Evolutionary conservation across 495 filamentous ascomycete species (phyloP), one percentile per base, ranked within the genome.

Genomic region (Talaromyces ruber): DNA sequence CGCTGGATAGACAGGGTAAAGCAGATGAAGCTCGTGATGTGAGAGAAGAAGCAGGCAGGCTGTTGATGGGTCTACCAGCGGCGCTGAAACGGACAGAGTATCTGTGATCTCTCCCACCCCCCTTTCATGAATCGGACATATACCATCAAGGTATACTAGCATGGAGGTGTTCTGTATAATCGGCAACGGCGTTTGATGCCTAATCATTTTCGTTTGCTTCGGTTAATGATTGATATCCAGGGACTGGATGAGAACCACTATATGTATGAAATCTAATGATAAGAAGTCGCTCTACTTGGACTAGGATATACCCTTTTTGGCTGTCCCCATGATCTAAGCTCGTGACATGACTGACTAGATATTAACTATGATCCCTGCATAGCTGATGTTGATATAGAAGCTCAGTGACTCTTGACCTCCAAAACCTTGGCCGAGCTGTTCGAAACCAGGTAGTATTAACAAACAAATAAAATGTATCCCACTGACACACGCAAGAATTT

Each of bases 1-100:
- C 86, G 2, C 81, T 88, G 34, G 89, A 91, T 62, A 79, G 87
- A 57, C 86, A 90, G 66, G 90, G 90, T 0, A 85, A 87, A 64
- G 64, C 70, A 12, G 77, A 80, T 4, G 89, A 94, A 66, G 89
- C 88, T 22, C 68, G 67, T 50, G 66, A 59, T 4, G 73, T 79
- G 6, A 68, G 76, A 16, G 74, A 76, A 28, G 77, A 79, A 63
- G 80, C 76, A 16, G 66, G 76, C 51, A 68, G 79, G 21, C 65
- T 81, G 55, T 74, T 78, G 53, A 70, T 70, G 62, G 71, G 71
- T 22, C 66, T 83, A 30, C 80, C 81, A 7, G 62, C 71, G 32
- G 71, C 72, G n/a, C 64, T 81, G 68, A 76, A 75, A 63, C 67
- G 72, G 22, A 56, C 59, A 28, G 59, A 60, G n/a, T 60, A 52